Percentiles rank a stretch among this genome's conserved stretches.
These are phyloP conservation scores for Cyberlindnera amylophila DNA, from an alignment of 805 yeast genomes.

Conservation along the genomic window DNA sequence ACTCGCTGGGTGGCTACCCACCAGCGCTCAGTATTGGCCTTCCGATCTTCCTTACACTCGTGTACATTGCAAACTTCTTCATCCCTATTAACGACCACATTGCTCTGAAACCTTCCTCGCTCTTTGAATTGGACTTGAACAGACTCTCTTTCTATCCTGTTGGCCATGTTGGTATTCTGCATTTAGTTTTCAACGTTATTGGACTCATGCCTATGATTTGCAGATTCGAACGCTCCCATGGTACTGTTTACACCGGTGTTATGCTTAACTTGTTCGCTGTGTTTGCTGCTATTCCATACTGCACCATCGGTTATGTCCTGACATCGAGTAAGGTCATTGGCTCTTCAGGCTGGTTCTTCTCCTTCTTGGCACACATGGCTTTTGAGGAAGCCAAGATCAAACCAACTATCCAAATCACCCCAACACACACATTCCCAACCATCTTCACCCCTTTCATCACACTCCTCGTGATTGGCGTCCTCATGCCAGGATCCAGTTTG, in stretches of 20 bases:
- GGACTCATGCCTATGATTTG: constrained; percentile 58
- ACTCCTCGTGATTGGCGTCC: constrained; percentile 44
- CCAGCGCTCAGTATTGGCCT: constrained; percentile 67
- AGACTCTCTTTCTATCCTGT: constrained; percentile 62
- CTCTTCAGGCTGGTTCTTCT: constrained; percentile 68
- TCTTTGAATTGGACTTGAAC: constrained; percentile 39
- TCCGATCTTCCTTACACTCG: constrained; percentile 45
- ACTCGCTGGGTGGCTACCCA: constrained; percentile 26
- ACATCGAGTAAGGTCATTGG: constrained; percentile 58
- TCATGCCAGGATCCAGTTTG: constrained; percentile 66
- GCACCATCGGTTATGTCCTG: constrained; percentile 33
- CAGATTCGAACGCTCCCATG: constrained; percentile 66
- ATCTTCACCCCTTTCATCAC: constrained; percentile 51
- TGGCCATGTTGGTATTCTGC: constrained; percentile 59
- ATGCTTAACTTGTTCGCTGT: constrained; percentile 71
- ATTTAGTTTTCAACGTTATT: constrained; percentile 55
- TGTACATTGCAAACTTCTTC: constrained; percentile 36
- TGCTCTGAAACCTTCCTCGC: constrained; percentile 52
- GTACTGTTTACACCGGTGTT: constrained; percentile 83
- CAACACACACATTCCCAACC: constrained; percentile 52
- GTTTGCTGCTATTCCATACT: constrained; percentile 45
- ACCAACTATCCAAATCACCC: constrained; percentile 39
- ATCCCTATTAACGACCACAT: constrained; percentile 35
- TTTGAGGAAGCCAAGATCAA: constrained; percentile 38
- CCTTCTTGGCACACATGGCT: constrained; percentile 61